Evolutionary conservation across 2,329 filamentous ascomycete genomes (phyloP), one percentile per base, ranked within the genome.

Genomic region (Fusarium pseudoanthophilum): DNA sequence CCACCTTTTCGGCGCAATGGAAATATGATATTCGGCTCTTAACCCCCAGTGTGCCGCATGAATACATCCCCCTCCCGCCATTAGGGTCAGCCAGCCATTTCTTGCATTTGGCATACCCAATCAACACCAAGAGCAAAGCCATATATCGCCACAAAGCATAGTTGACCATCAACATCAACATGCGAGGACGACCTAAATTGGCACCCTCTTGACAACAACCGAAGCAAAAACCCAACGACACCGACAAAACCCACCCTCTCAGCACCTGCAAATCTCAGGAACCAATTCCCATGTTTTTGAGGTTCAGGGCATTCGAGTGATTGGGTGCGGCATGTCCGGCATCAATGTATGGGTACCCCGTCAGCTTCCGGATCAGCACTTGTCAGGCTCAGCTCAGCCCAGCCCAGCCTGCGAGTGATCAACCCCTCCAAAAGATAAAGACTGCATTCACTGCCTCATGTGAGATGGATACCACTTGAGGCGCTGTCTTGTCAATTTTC

Each of bases 331-430:
- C 75, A 60, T 63, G 55, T 62, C 75, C 71, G 71, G 71, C 69
- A 72, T 67, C 69, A 73, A 55, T 48, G 32, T 62, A 60, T 65
- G 75, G 73, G 59, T 46, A 57, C 49, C 62, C 69, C 64, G 75
- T 76, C 75, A 75, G 75, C 75, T 74, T 57, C 73, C 59, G 62
- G 73, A 75, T 76, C 71, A 77, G 73, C 75, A 76, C 51, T 58
- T 71, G 46, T 32, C 65, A 67, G 61, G 60, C 56, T 37, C 36
- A 37, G 56, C 73, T 55, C 51, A 40, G 34, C 51, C 65, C 72
- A 36, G 34, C 51, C 67, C 72, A 36, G 59, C 49, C 53, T 63
- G 48, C 48, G 49, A 26, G 24, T 28, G 60, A 65, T 64, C 48
- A 57, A n/a, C 26, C 61, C 46, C 58, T 36, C 51, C 51, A 51